Base-by-base conservation (phyloP, 2,329 filamentous ascomycete genomes). In the Massarina eburnea region DNA sequence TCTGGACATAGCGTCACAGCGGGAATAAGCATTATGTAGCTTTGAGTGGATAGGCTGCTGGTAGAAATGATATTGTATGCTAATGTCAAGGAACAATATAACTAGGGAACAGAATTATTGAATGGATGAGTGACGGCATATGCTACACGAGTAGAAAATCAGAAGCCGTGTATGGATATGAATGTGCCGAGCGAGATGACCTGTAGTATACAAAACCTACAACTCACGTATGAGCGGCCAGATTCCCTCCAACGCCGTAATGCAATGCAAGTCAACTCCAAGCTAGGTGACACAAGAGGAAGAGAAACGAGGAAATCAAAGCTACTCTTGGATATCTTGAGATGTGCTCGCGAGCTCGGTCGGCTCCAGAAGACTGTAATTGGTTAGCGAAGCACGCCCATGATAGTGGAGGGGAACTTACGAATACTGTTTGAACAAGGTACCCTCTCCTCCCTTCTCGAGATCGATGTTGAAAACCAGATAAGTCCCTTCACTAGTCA, bases 401-500 rank as follows among this genome's bases (percentile, higher is more conserved):
- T 9, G 24, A 4, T 8, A 2, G 4, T 24, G 10, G 10, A 12
- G 38, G 17, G 14, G 17, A 24, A 80, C 91, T 79, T 76, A 96
- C 90, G 90, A 95, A 68, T 91, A 96, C 66, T 95, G 89, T 69
- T 95, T 95, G 41, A 91, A 85, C 58, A 99, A 73, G 39, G 88
- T 89, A 0, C 94, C 94, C 72, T 99, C 94, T 19, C 94, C 94
- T 15, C 94, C 94, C 51, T 89, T 88, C 59, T 95, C 91, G 76
- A 99, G 82, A 67, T 99, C 91, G 43, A 99, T 91, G 55, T 89
- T 92, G 72, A 92, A 99, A 22, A 97, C 87, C 59, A 94, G 96
- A 64, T 96, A 97, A 19, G 86, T 86, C 8, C 94, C 94, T 67
- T 99, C 94, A 59, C 88, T 96, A 0, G 94, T 99, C 12, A 96